Conservation (phyloP, 306 rosid genomes). For the Trifolium repens region DNA sequence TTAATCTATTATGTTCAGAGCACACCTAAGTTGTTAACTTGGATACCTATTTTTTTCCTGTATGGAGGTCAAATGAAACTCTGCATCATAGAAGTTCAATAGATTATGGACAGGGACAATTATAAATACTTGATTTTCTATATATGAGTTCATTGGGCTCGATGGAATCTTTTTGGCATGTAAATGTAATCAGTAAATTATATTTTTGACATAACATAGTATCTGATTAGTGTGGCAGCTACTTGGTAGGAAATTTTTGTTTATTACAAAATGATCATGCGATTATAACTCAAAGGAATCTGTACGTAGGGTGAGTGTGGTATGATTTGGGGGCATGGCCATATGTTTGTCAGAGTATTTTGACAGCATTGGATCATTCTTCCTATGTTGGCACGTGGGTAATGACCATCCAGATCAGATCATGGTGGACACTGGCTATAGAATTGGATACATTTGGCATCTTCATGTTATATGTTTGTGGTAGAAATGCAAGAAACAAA, state of each 20-base stretch:
- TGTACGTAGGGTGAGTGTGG: slow-evolving; percentile 10
- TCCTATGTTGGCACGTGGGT: slow-evolving; percentile 44
- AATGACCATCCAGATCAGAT: slow-evolving; percentile 41
- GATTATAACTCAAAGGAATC: slow-evolving; percentile 36
- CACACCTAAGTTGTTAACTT: not conserved
- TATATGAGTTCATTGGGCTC: not conserved
- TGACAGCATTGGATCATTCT: slow-evolving; percentile 42
- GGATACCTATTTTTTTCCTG: not conserved
- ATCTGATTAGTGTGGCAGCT: slow-evolving; percentile 12
- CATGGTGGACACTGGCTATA: slow-evolving; percentile 25
- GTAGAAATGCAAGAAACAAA: not conserved
- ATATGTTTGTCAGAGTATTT: slow-evolving; percentile 44
- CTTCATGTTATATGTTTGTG: slow-evolving; percentile 22
- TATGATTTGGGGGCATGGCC: slow-evolving; percentile 38
- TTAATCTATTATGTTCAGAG: not conserved
- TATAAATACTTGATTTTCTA: too few relatives aligned
- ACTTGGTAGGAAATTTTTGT: not conserved
- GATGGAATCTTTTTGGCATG: slow-evolving; percentile 27
- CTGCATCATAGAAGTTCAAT: not conserved
- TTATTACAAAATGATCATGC: not conserved
- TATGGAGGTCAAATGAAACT: not conserved
- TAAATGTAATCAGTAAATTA: not conserved
- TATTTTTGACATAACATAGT: not conserved
- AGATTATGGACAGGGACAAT: too few relatives aligned
- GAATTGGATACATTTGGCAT: slow-evolving; percentile 42